Evolutionary conservation across 2,329 filamentous ascomycete genomes (phyloP), one percentile per base, ranked within the genome.

Genomic region (Zymoseptoria ardabiliae): DNA sequence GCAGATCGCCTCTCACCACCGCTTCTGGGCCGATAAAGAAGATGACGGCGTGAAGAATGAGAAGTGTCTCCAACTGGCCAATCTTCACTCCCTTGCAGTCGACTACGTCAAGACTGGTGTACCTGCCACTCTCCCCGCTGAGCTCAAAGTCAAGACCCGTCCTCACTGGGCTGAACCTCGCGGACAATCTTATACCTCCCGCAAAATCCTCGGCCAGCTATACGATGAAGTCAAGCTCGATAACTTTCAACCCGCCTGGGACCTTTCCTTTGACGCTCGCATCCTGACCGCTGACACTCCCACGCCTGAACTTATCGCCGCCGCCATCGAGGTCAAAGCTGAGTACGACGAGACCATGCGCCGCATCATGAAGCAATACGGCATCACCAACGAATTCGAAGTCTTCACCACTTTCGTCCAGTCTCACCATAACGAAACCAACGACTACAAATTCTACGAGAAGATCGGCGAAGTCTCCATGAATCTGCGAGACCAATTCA

Each of bases 51-150:
- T 93, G 0, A 86, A 85, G 65, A 80, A 86, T 63, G 66, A 77
- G 0, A 85, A 82, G 59, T 97, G 92, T 67, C 75, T 94, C 0
- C 77, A 85, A 55, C 79, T 97, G 4, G 91, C 93, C 2, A 77
- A 82, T 8, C 77, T 97, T 2, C 94, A 99, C 72, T 97, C 94
- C 0, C 85, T 86, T 66, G 93, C 94, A 0, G 94, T 99, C 0
- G 94, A 99, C 72, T 99, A 94, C 70, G 86, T 90, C 51, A 99
- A 99, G 76, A 93, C 90, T 1, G 94, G 94, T 0, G 81, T 87
- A 9, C 83, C 89, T 0, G 93, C 92, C 0, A 75, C 81, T 20
- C 88, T 96, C 78, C 77, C 79, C 6, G 75, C 77, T 48, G 76
- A 80, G 0, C 76, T 94, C 3, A 77, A 79, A n/a, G 85, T 89